phyloP scores from a whole-genome alignment of 78 protist genomes.

The Trichosphaerium sp. region DNA sequence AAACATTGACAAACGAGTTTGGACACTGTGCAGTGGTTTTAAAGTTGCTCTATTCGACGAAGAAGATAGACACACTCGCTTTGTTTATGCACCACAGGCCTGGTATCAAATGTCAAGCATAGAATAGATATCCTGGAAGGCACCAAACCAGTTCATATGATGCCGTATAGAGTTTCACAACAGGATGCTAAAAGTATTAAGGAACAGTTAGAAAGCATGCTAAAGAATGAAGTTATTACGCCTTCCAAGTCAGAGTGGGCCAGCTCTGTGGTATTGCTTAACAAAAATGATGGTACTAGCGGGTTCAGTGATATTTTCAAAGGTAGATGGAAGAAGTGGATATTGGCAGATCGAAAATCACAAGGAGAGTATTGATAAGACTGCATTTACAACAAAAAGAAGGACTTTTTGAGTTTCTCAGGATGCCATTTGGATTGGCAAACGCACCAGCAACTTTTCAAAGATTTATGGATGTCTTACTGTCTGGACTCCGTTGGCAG shows the following conservation, averaged over 20 bases:
- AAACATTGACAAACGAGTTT: too few relatives aligned
- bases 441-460: neutral
- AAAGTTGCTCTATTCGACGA: too few relatives aligned
- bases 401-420: neutral
- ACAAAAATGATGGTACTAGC: neutral
- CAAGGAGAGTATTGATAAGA: neutral
- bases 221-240: neutral
- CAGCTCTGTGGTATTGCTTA: neutral
- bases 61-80: too few relatives aligned
- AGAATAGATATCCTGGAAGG: too few relatives aligned
- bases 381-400: neutral
- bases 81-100: too few relatives aligned
- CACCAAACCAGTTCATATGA: neutral
- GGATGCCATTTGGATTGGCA: too few relatives aligned
- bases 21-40: too few relatives aligned
- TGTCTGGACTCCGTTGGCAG: neutral
- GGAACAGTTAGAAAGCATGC: neutral
- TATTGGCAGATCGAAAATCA: neutral
- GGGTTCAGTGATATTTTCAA: neutral
- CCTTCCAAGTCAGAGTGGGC: neutral
- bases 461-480: neutral
- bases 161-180: neutral
- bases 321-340: neutral
- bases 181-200: neutral
- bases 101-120: too few relatives aligned